A percentile compares a stretch with the other conserved stretches of the same genome.
Evolutionary conservation across 805 yeast species (phyloP).

Genomic region (Ascoidea asiatica): DNA sequence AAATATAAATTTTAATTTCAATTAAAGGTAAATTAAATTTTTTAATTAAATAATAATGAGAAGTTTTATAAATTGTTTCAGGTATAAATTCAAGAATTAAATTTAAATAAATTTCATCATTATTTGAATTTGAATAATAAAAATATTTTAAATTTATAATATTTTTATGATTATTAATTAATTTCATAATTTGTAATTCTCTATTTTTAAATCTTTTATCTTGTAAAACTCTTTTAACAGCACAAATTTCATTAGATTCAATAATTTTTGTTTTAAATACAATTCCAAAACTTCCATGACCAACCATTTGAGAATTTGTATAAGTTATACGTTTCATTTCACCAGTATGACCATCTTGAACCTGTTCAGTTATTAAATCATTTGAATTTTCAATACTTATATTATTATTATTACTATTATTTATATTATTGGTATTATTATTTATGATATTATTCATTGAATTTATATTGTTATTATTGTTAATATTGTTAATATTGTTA

Average conservation of each 20-base stretch:
- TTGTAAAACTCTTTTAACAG: constrained; percentile 92
- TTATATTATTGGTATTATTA: not conserved
- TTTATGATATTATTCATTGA: constrained; percentile 4
- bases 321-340: constrained; percentile 50
- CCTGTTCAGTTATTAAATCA: constrained; percentile 32
- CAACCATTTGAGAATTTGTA: constrained; percentile 80
- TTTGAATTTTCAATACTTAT: constrained; percentile 3
- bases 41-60: constrained; percentile 69
- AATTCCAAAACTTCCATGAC: constrained; percentile 98
- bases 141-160: constrained; percentile 80
- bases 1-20: constrained; percentile 77
- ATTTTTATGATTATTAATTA: constrained; percentile 73
- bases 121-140: constrained; percentile 65
- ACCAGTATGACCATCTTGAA: constrained; percentile 60
- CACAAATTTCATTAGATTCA: constrained; percentile 70
- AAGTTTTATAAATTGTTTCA: constrained; percentile 87
- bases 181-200: constrained; percentile 91
- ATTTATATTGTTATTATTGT: not conserved
- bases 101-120: constrained; percentile 70
- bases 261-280: constrained; percentile 79
- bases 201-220: constrained; percentile 90
- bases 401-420: not conserved
- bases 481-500: not conserved
- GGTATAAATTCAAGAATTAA: constrained; percentile 87
- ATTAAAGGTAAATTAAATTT: constrained; percentile 74